These are phyloP conservation scores for Capsaspora owczarzaki DNA, from an alignment of 78 protist species.

Conservation along the genomic window DNA sequence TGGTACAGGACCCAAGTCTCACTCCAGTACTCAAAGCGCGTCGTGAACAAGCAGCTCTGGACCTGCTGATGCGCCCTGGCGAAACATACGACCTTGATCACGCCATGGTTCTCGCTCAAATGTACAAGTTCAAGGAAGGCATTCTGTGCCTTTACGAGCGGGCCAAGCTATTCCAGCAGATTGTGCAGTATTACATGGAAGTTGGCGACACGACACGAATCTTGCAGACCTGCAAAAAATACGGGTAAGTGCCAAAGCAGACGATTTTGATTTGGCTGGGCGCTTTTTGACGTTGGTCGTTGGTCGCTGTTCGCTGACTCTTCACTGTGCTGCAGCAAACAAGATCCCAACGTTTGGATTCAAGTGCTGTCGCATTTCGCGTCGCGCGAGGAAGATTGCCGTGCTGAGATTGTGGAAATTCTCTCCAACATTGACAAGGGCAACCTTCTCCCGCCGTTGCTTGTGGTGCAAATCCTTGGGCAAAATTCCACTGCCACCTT, in stretches of 20 bases:
- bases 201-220: conserved; percentile 34
- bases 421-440: conserved; percentile 43
- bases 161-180: conserved; percentile 44
- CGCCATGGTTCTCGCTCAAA: conserved; percentile 74
- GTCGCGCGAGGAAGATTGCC: background rate
- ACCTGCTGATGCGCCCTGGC: too few relatives aligned
- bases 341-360: conserved; percentile 81
- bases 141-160: conserved; percentile 61
- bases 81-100: too few relatives aligned
- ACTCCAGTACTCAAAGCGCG: too few relatives aligned
- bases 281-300: too few relatives aligned
- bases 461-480: conserved; percentile 69
- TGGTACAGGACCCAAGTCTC: too few relatives aligned
- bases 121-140: conserved; percentile 56
- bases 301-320: too few relatives aligned
- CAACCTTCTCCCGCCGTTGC: conserved; percentile 81
- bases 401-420: conserved; percentile 8
- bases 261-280: too few relatives aligned
- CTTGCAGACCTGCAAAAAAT: conserved; percentile 52
- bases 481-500: conserved; percentile 45
- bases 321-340: background rate
- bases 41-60: too few relatives aligned
- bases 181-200: conserved; percentile 78
- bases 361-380: conserved; percentile 76
- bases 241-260: conserved; percentile 31